Conservation (phyloP, 352 stramenopile species). For the Thraustotheca clavata region DNA sequence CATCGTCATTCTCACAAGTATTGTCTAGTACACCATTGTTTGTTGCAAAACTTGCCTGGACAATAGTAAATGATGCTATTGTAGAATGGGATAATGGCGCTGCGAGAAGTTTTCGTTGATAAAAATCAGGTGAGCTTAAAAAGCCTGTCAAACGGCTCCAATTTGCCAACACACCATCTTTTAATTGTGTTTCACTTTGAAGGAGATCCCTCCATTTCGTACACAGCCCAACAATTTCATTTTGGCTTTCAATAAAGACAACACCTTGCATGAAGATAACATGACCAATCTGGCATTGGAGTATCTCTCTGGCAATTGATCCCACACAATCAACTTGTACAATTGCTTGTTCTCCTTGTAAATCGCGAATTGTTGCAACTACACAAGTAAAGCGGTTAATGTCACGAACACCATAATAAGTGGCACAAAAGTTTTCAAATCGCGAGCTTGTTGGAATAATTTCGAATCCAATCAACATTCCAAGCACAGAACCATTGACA, state of each 20-base stretch:
- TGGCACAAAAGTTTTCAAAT: background rate
- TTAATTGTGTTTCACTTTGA: background rate
- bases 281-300: background rate
- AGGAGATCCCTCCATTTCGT: background rate
- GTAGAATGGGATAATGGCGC: background rate
- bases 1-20: background rate
- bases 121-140: constrained; percentile 8
- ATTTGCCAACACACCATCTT: background rate
- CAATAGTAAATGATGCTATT: background rate
- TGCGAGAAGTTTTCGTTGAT: background rate
- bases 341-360: background rate
- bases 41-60: background rate
- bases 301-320: background rate
- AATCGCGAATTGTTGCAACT: background rate
- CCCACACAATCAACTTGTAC: constrained; percentile 4
- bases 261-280: constrained; percentile 10
- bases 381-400: background rate
- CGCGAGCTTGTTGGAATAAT: background rate
- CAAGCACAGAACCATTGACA: constrained; percentile 14
- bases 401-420: background rate
- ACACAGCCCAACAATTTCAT: constrained; percentile 5
- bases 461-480: background rate
- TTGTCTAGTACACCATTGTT: background rate
- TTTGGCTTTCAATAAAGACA: constrained; percentile 7
- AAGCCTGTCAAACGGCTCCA: constrained; percentile 8